A percentile compares a stretch with the other conserved stretches of the same genome.
Evolutionary conservation across 208 protist species (phyloP).

Genomic region (Vickermania spadyakhi): DNA sequence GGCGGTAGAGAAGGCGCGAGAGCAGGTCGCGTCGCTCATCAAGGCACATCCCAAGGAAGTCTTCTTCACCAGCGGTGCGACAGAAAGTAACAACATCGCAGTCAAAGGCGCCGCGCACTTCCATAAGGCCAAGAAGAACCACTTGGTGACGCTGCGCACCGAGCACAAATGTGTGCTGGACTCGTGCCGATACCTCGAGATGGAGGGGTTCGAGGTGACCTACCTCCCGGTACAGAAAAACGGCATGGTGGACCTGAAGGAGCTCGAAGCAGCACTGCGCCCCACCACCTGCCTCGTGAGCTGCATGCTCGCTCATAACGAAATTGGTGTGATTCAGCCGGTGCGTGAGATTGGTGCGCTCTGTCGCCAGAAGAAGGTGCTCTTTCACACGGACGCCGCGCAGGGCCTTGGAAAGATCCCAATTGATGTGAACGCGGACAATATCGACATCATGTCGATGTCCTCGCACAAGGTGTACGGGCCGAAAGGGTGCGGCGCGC

Average conservation of each 20-base stretch:
- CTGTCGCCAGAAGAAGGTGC: slow-evolving; percentile 91
- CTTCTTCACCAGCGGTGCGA: slow-evolving; percentile 99
- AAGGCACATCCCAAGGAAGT: slow-evolving; percentile 96
- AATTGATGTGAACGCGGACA: slow-evolving; percentile 95
- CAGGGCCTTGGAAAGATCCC: slow-evolving; percentile 97
- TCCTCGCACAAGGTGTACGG: slow-evolving; percentile 98
- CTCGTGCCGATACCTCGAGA: slow-evolving; percentile 95
- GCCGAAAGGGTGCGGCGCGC: slow-evolving; percentile 91
- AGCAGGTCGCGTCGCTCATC: slow-evolving; percentile 89
- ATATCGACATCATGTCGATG: slow-evolving; percentile 97
- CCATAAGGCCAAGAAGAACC: slow-evolving; percentile 95
- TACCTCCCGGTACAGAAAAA: slow-evolving; percentile 97
- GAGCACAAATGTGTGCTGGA: slow-evolving; percentile 99
- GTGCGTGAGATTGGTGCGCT: slow-evolving; percentile 94
- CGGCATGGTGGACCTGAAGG: slow-evolving; percentile 94
- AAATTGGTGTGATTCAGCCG: slow-evolving; percentile 98
- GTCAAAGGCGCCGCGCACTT: slow-evolving; percentile 98
- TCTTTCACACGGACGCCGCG: slow-evolving; percentile 98
- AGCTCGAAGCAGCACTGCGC: slow-evolving; percentile 89
- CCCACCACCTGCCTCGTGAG: slow-evolving; percentile 95
- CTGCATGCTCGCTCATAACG: slow-evolving; percentile 99
- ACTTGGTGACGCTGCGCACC: slow-evolving; percentile 97
- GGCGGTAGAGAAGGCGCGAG: slow-evolving; percentile 93
- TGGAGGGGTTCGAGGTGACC: slow-evolving; percentile 94
- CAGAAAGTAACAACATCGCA: slow-evolving; percentile 99